Evolutionary conservation across 768 basidiomycete species (phyloP), one percentile per base, ranked within the genome.

Genomic region (Lepiota brunneoincarnata): DNA sequence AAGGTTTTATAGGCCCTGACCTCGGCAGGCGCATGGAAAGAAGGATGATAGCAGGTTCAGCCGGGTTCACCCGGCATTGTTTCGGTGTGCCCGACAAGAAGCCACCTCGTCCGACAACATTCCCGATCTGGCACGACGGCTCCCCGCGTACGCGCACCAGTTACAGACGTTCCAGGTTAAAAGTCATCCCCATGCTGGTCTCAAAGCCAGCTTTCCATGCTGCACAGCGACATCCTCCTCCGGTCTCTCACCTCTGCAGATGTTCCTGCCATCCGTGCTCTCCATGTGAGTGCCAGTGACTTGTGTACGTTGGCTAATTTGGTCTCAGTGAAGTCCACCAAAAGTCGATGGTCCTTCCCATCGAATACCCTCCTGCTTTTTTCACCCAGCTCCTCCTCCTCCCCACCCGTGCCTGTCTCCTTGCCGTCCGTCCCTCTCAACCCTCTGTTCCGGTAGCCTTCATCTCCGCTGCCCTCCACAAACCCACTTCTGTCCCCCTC

Each of bases 381-480:
- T 78, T 77, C 59, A 67, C 75, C 14, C 76, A 80, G 39, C 74
- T 80, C 51, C 70, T 78, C 31, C 56, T 77, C 21, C 67, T 75
- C n/a, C 66, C 73, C 6, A 62, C 63, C 24, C 67, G 74, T 5
- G 58, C 70, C 21, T 77, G 77, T 62, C 69, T 79, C 51, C 63
- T 78, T 28, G 78, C 77, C 1, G 67, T 69, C 56, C 61, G 58
- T 10, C 60, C 58, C 14, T 48, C 62, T 6, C 51, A 66, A 26
- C 70, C 69, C 15, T 48, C 49, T 15, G 55, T 54, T 10, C 73
- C 74, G 17, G 62, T 79, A 48, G 78, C 68, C 36, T 80, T 78
- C 58, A 64, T 78, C 44, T 78, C 77, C 10, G 77, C 76, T 4
- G 72, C 64, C 61, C 23, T 63, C 55, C 49, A 59, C 59, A 53